These are phyloP conservation scores for Salix koriyanagi DNA, from an alignment of 345 rosid species.

Conservation along the genomic window DNA sequence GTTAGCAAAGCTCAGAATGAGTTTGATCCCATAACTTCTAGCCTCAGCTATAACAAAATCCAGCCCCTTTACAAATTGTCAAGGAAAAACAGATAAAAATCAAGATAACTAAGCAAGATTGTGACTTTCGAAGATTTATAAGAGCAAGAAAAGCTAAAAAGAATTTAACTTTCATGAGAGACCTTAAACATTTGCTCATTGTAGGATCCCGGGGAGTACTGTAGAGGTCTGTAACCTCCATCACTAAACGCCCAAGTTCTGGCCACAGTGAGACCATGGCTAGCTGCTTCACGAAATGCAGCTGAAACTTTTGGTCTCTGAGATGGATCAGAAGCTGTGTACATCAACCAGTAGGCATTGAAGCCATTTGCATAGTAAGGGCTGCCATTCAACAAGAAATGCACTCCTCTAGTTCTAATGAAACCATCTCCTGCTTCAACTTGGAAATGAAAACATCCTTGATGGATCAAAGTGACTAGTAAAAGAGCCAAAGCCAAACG, in stretches of 20 bases:
- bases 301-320: constrained; percentile 28
- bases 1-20: constrained; percentile 30
- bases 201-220: constrained; percentile 28
- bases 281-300: constrained; percentile 21
- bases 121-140: background rate
- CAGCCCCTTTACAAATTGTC: constrained; percentile 16
- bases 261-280: constrained; percentile 29
- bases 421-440: constrained; percentile 23
- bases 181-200: constrained; percentile 30
- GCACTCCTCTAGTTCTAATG: constrained; percentile 25
- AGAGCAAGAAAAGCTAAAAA: background rate
- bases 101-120: background rate
- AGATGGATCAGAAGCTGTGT: constrained; percentile 26
- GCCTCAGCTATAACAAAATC: constrained; percentile 35
- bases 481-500: constrained; percentile 21
- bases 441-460: background rate
- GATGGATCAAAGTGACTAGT: constrained; percentile 5
- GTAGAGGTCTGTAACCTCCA: constrained; percentile 31
- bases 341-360: constrained; percentile 36
- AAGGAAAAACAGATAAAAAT: background rate
- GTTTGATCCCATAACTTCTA: constrained; percentile 28
- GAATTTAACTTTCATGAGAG: background rate
- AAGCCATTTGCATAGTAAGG: constrained; percentile 32
- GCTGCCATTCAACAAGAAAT: constrained; percentile 26
- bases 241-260: constrained; percentile 37